phyloP scores from a whole-genome alignment of 2,329 filamentous ascomycete species.

The Ophiostoma triangulosporum region DNA sequence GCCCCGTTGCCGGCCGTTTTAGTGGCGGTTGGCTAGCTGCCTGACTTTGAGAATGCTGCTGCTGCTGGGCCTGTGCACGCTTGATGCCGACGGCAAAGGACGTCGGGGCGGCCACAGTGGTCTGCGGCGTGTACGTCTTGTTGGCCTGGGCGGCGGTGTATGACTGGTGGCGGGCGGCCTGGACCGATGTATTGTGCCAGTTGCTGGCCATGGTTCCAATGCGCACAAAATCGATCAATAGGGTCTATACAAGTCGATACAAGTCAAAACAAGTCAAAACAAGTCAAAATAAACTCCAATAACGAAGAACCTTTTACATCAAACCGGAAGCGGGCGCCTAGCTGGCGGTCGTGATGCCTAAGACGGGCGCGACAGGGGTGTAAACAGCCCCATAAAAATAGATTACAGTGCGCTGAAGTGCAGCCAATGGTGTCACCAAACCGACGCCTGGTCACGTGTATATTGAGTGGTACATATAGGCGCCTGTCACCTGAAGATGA shows the following conservation, averaged over 20 bases:
- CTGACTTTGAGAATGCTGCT: background rate
- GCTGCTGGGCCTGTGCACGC: background rate
- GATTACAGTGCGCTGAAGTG: background rate
- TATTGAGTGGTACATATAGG: too few species aligned
- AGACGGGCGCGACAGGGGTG: background rate
- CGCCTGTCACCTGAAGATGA: too few species aligned
- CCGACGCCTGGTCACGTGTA: slow-evolving; percentile 10
- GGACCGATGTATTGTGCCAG: slow-evolving; percentile 13
- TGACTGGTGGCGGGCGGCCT: slow-evolving; percentile 6
- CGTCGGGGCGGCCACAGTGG: background rate
- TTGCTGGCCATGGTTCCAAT: background rate
- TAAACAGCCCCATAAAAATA: background rate
- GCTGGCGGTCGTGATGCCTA: background rate
- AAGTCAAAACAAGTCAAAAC: too few species aligned
- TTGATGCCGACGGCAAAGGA: slow-evolving; percentile 6
- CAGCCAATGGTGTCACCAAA: slow-evolving; percentile 7
- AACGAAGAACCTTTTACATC: background rate
- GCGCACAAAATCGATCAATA: too few species aligned
- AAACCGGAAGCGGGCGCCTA: too few species aligned
- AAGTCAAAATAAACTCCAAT: too few species aligned
- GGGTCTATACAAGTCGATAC: too few species aligned
- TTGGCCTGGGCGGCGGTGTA: background rate
- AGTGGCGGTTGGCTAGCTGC: background rate
- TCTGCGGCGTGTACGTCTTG: background rate
- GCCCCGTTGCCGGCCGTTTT: background rate